phyloP scores from a whole-genome alignment of 768 basidiomycete genomes.

The Lactarius quietus region DNA sequence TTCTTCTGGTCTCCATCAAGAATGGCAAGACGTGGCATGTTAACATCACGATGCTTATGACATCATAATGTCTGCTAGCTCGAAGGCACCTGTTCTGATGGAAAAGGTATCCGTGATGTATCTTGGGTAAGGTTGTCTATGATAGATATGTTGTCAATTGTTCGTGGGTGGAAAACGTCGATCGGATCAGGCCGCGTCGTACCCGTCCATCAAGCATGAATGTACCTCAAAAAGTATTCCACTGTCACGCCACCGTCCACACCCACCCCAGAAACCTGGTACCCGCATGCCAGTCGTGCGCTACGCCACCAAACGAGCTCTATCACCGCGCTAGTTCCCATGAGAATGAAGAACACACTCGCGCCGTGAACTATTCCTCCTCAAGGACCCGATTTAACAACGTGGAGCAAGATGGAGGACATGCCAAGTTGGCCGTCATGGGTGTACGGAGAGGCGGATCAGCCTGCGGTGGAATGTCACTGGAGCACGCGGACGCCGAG shows the following conservation, averaged over 20 bases:
- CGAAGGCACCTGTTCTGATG: too few relatives aligned
- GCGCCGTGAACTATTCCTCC: conserved; percentile 46
- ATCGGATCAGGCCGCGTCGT: conserved; percentile 7
- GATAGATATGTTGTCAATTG: too few relatives aligned
- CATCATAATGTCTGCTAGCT: too few relatives aligned
- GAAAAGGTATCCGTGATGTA: too few relatives aligned
- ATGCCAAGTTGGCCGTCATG: conserved; percentile 53
- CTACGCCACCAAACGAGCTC: conserved; percentile 47
- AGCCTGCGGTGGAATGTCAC: conserved; percentile 31
- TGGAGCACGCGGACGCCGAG: conserved; percentile 31
- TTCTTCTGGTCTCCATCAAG: too few relatives aligned
- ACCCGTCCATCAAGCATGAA: conserved; percentile 16
- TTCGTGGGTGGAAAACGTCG: neutral
- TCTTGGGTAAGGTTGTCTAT: too few relatives aligned
- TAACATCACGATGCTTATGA: too few relatives aligned
- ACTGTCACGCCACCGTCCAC: conserved; percentile 51
- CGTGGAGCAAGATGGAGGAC: conserved; percentile 56
- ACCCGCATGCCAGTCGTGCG: conserved; percentile 43
- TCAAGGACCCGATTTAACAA: conserved; percentile 58
- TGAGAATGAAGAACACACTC: conserved; percentile 54
- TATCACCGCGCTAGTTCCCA: conserved; percentile 48
- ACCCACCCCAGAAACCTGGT: conserved; percentile 47
- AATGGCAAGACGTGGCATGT: too few relatives aligned
- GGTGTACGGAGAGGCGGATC: conserved; percentile 37
- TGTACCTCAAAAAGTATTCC: conserved; percentile 41